Evolutionary conservation across 768 basidiomycete genomes (phyloP).

Genomic region (Flagelloscypha sp.): DNA sequence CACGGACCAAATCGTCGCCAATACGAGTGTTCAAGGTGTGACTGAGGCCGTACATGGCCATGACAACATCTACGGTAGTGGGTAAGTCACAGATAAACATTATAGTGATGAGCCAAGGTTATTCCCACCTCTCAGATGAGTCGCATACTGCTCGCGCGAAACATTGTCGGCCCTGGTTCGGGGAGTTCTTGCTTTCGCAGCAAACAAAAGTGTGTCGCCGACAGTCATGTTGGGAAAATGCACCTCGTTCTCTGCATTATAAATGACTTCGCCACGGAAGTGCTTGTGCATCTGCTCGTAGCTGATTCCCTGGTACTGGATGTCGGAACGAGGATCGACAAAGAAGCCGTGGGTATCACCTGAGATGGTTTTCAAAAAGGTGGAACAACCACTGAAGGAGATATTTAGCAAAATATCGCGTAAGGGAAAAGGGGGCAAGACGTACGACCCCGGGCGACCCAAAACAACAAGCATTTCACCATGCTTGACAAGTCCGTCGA

Average conservation of each 20-base stretch:
- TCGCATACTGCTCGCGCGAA: slow-evolving; percentile 34
- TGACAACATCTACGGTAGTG: slow-evolving; percentile 51
- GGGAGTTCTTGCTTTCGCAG: slow-evolving; percentile 61
- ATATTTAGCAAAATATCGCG: too few relatives aligned
- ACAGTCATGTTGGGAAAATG: slow-evolving; percentile 84
- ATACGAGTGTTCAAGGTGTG: slow-evolving; percentile 67
- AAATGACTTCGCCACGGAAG: slow-evolving; percentile 74
- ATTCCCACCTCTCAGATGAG: slow-evolving; percentile 32
- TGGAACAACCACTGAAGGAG: slow-evolving; percentile 72
- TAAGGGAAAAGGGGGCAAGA: neutral
- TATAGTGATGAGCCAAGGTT: too few relatives aligned
- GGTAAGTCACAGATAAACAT: too few relatives aligned
- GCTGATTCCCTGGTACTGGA: slow-evolving; percentile 65
- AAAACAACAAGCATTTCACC: slow-evolving; percentile 84
- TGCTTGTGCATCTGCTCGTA: slow-evolving; percentile 53
- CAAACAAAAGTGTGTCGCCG: slow-evolving; percentile 64
- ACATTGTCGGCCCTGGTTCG: slow-evolving; percentile 37
- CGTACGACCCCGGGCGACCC: slow-evolving; percentile 64
- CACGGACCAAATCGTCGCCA: slow-evolving; percentile 68
- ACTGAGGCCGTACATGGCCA: slow-evolving; percentile 67
- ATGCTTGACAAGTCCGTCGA: slow-evolving; percentile 57
- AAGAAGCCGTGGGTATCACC: slow-evolving; percentile 49
- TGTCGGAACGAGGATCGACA: slow-evolving; percentile 29
- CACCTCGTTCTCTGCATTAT: slow-evolving; percentile 78
- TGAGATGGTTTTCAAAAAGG: slow-evolving; percentile 69